Conservation (phyloP, 2,329 filamentous ascomycete species). For the Aureobasidium mangrovei region DNA sequence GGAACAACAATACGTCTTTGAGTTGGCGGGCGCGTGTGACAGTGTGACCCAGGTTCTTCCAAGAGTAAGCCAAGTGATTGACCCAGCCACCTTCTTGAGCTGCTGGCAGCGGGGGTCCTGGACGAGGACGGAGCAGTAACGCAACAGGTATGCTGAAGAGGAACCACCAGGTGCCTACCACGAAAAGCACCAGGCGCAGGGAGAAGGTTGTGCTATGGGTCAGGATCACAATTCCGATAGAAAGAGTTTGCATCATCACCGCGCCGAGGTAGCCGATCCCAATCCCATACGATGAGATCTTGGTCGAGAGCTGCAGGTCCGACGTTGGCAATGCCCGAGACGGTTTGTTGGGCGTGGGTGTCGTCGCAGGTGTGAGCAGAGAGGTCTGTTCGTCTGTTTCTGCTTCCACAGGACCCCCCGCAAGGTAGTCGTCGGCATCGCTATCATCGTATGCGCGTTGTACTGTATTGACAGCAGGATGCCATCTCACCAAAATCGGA, state of each 20-base stretch:
- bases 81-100: conserved; percentile 42
- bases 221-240: conserved; percentile 64
- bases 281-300: conserved; percentile 85
- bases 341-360: conserved; percentile 17
- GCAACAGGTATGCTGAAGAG: conserved; percentile 82
- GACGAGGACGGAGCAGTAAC: conserved; percentile 77
- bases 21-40: conserved; percentile 63
- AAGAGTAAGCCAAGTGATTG: conserved; percentile 71
- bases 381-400: conserved; percentile 17
- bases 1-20: conserved; percentile 66
- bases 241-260: conserved; percentile 71
- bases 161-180: conserved; percentile 89
- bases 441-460: conserved; percentile 16
- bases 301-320: conserved; percentile 75
- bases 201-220: conserved; percentile 74
- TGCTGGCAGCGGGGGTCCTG: conserved; percentile 61
- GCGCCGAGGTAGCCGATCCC: conserved; percentile 89
- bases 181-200: conserved; percentile 74
- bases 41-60: conserved; percentile 78
- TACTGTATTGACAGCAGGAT: conserved; percentile 43
- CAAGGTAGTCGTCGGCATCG: conserved; percentile 24
- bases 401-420: not conserved
- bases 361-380: conserved; percentile 23
- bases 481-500: conserved; percentile 79
- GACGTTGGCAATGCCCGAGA: conserved; percentile 40